These are phyloP conservation scores for Paecilomyces sp. DNA, from an alignment of 2,329 filamentous ascomycete species.

Conservation along the genomic window DNA sequence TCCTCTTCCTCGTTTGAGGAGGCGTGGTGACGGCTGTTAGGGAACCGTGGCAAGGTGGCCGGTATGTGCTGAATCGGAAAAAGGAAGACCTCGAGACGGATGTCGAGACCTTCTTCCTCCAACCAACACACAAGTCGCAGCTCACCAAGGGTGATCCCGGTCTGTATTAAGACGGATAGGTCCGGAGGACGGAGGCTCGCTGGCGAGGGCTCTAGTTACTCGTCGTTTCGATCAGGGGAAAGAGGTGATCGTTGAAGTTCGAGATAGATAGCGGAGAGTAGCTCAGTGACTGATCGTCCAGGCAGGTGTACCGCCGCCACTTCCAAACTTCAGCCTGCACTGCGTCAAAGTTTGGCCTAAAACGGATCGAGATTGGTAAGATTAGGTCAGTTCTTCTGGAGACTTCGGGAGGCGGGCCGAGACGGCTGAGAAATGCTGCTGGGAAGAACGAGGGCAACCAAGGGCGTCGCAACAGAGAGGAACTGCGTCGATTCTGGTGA, in stretches of 20 bases:
- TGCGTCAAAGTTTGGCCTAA: neutral
- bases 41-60: constrained; percentile 7
- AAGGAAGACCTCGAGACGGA: constrained; percentile 13
- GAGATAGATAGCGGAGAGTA: neutral
- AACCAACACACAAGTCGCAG: constrained; percentile 19
- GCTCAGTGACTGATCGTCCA: neutral
- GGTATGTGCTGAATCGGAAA: constrained; percentile 15
- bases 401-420: neutral
- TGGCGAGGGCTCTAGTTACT: neutral
- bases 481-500: neutral
- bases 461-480: neutral
- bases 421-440: neutral
- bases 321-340: neutral
- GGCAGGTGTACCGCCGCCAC: neutral
- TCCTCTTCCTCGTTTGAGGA: constrained; percentile 47
- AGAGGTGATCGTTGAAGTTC: neutral
- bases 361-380: neutral
- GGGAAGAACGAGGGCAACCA: neutral
- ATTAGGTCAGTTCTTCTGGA: neutral
- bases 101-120: constrained; percentile 16
- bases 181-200: neutral
- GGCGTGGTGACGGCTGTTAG: constrained; percentile 41
- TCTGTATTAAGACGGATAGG: neutral
- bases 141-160: constrained; percentile 8
- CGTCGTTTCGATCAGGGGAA: neutral